Percentiles rank a stretch among this genome's conserved stretches.
phyloP scores from a whole-genome alignment of 345 rosid genomes.

The Microthlaspi erraticum region DNA sequence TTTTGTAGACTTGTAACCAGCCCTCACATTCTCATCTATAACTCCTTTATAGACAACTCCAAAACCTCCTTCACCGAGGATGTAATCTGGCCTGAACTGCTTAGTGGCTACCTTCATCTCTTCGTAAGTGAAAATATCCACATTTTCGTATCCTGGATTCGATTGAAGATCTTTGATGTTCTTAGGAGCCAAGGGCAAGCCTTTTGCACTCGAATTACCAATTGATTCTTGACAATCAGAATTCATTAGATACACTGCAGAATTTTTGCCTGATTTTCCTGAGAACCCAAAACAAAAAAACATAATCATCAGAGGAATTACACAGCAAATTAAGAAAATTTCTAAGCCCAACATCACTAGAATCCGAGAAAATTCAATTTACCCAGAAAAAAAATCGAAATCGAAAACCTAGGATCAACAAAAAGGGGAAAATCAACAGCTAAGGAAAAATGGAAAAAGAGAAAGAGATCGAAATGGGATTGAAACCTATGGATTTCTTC shows the following conservation, averaged over 20 bases:
- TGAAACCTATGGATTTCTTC: conserved; percentile 24
- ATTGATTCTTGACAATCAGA: conserved; percentile 40
- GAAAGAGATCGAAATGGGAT: conserved; percentile 1
- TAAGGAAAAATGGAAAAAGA: background rate
- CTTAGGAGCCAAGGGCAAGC: conserved; percentile 52
- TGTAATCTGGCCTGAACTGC: conserved; percentile 78
- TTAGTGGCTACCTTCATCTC: conserved; percentile 91
- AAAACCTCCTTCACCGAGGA: conserved; percentile 96
- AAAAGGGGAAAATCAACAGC: background rate
- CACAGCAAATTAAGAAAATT: background rate
- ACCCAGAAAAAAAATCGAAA: background rate
- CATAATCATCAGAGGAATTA: background rate
- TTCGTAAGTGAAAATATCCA: conserved; percentile 76
- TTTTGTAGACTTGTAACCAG: conserved; percentile 57
- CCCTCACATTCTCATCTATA: conserved; percentile 67
- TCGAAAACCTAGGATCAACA: background rate
- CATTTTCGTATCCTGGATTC: conserved; percentile 69
- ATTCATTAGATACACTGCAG: conserved; percentile 37
- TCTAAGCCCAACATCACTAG: background rate
- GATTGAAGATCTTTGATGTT: conserved; percentile 79
- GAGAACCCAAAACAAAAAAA: background rate
- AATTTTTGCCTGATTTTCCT: conserved; percentile 16
- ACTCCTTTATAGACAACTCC: conserved; percentile 93
- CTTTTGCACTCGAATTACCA: conserved; percentile 25
- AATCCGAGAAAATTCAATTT: background rate